phyloP scores from a whole-genome alignment of 345 rosid species.

The Cochlearia excelsa region DNA sequence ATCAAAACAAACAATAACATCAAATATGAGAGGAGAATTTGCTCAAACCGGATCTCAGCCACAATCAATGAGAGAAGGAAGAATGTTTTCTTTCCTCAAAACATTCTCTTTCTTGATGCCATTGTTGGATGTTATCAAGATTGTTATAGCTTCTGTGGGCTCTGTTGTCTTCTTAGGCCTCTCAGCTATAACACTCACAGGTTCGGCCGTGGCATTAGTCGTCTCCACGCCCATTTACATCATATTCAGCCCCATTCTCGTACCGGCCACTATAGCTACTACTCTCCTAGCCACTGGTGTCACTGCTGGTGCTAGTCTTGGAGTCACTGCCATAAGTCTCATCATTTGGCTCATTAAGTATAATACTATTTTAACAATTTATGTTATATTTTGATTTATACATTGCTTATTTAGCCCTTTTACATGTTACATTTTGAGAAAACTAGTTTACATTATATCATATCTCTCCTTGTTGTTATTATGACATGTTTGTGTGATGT shows the following conservation, averaged over 20 bases:
- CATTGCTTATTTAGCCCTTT: slow-evolving; percentile 5
- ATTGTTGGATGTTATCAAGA: slow-evolving; percentile 25
- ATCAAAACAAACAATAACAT: slow-evolving; percentile 22
- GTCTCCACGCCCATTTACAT: slow-evolving; percentile 67
- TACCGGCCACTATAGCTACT: slow-evolving; percentile 60
- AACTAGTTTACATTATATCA: no score
- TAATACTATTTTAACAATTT: no score
- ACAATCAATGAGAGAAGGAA: slow-evolving; percentile 13
- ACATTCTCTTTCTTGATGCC: slow-evolving; percentile 24
- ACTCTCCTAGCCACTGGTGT: slow-evolving; percentile 54
- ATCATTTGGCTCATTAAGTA: slow-evolving; percentile 70
- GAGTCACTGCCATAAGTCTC: slow-evolving; percentile 51
- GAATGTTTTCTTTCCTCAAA: slow-evolving; percentile 12
- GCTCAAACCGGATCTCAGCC: slow-evolving; percentile 11
- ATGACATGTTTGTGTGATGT: slow-evolving; percentile 12
- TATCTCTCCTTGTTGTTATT: no score
- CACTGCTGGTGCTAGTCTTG: slow-evolving; percentile 54
- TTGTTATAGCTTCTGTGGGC: slow-evolving; percentile 48
- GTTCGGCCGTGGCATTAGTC: slow-evolving; percentile 59
- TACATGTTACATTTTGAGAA: no score
- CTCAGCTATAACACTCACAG: slow-evolving; percentile 53
- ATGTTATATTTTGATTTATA: no score
- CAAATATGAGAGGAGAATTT: slow-evolving; percentile 1
- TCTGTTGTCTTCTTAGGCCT: slow-evolving; percentile 63
- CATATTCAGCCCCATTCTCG: slow-evolving; percentile 78